Percentiles rank a stretch among this genome's conserved stretches.
These are phyloP conservation scores for Sanghuangporus weigelae DNA, from an alignment of 1,284 basidiomycete genomes.

Conservation along the genomic window DNA sequence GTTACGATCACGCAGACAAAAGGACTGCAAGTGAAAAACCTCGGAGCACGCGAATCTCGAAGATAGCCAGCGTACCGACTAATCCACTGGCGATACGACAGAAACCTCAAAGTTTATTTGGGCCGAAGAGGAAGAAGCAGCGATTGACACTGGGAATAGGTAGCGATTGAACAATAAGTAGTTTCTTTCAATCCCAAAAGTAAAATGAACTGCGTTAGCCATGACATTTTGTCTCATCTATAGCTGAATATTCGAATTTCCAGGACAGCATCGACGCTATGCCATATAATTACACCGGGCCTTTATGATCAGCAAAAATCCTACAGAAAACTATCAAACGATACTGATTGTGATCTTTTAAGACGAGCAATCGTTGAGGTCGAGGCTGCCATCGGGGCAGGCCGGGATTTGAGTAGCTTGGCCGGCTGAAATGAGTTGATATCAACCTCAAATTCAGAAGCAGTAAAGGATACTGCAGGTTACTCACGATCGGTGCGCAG, in stretches of 20 bases:
- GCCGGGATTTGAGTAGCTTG: constrained; percentile 12
- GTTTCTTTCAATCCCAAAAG: not conserved
- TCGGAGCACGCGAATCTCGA: not conserved
- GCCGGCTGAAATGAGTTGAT: constrained; percentile 3
- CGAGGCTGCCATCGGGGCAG: constrained; percentile 14
- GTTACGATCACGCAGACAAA: not conserved
- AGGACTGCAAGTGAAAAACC: not conserved
- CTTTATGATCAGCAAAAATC: not conserved
- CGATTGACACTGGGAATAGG: not conserved
- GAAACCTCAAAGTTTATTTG: not conserved
- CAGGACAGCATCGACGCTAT: not conserved
- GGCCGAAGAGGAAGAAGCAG: constrained; percentile 7
- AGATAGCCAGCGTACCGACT: not conserved
- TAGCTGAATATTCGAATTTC: not conserved
- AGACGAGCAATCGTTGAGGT: constrained; percentile 16
- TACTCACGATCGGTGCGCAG: constrained; percentile 13
- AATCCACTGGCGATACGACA: constrained; percentile 6
- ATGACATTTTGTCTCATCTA: not conserved
- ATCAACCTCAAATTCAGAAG: not conserved
- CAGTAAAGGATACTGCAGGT: not conserved
- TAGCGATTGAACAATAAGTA: not conserved
- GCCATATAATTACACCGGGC: not conserved
- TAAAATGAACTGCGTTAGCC: not conserved
- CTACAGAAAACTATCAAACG: not conserved
- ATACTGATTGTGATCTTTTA: not conserved